Evolutionary conservation across 2,329 filamentous ascomycete genomes (phyloP).

Genomic region (Fusarium subtropicale): DNA sequence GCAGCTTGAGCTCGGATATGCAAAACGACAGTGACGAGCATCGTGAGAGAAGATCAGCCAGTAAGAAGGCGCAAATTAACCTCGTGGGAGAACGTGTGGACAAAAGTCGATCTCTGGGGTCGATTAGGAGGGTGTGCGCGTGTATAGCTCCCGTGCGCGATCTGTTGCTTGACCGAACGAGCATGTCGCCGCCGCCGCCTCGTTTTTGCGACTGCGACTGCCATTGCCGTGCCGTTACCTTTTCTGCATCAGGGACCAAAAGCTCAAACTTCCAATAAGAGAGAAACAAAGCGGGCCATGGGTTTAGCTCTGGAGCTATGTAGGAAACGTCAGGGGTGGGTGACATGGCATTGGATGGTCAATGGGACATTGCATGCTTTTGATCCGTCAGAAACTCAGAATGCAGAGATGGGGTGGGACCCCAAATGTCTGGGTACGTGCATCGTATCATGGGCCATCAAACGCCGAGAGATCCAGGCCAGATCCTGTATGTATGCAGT

Average conservation of each 20-base stretch:
- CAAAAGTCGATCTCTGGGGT: constrained; percentile 41
- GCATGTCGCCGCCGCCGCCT: constrained; percentile 34
- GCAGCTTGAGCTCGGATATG: constrained; percentile 31
- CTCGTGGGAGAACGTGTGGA: constrained; percentile 48
- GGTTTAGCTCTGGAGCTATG: constrained; percentile 30
- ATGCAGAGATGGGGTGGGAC: background rate
- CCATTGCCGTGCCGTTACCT: background rate
- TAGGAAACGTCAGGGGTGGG: constrained; percentile 26
- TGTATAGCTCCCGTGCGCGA: constrained; percentile 30
- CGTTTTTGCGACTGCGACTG: constrained; percentile 2
- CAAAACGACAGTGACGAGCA: constrained; percentile 29
- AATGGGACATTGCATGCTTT: constrained; percentile 32
- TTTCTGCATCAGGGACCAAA: constrained; percentile 27
- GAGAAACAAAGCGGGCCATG: constrained; percentile 19
- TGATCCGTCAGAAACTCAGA: constrained; percentile 13
- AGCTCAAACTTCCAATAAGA: constrained; percentile 2
- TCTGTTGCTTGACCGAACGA: constrained; percentile 33
- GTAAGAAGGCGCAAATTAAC: constrained; percentile 40
- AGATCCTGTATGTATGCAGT: constrained; percentile 29
- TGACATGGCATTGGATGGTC: constrained; percentile 18
- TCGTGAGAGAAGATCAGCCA: constrained; percentile 36
- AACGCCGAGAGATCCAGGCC: constrained; percentile 44
- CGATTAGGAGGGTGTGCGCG: constrained; percentile 25
- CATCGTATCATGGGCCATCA: constrained; percentile 5
- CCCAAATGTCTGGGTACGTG: constrained; percentile 2